Evolutionary conservation across 345 rosid species (phyloP).

Genomic region (Gynandropsis gynandra): DNA sequence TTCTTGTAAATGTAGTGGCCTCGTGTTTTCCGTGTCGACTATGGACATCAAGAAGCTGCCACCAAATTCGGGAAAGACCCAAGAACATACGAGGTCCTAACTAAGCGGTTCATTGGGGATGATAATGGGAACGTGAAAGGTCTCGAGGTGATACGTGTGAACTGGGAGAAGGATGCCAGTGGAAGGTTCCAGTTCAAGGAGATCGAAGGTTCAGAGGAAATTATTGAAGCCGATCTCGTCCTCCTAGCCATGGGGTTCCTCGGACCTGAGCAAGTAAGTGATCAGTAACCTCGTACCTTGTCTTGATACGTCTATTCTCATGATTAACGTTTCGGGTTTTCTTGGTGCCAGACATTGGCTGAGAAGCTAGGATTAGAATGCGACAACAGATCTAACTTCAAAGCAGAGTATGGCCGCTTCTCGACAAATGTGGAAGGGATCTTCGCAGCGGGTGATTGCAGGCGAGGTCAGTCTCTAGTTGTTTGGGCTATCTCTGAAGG

Average conservation of each 20-base stretch:
- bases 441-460: constrained; percentile 96
- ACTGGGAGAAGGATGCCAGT: constrained; percentile 85
- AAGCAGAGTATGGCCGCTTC: constrained; percentile 89
- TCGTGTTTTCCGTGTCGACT: constrained; percentile 82
- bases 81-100: constrained; percentile 80
- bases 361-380: constrained; percentile 81
- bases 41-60: constrained; percentile 93
- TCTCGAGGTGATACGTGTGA: constrained; percentile 61
- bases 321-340: neutral
- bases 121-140: constrained; percentile 74
- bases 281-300: neutral
- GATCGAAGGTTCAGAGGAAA: constrained; percentile 76
- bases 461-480: constrained; percentile 94
- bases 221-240: constrained; percentile 80
- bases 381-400: constrained; percentile 80
- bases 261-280: constrained; percentile 86
- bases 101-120: constrained; percentile 86
- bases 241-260: constrained; percentile 98
- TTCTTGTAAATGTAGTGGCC: too few species aligned
- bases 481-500: constrained; percentile 99
- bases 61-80: constrained; percentile 90
- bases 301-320: too few species aligned
- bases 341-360: constrained; percentile 38
- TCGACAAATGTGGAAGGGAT: constrained; percentile 74
- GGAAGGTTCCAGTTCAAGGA: constrained; percentile 88